Conservation (phyloP, 129 eudicot species). For the Artemisia tridentata region DNA sequence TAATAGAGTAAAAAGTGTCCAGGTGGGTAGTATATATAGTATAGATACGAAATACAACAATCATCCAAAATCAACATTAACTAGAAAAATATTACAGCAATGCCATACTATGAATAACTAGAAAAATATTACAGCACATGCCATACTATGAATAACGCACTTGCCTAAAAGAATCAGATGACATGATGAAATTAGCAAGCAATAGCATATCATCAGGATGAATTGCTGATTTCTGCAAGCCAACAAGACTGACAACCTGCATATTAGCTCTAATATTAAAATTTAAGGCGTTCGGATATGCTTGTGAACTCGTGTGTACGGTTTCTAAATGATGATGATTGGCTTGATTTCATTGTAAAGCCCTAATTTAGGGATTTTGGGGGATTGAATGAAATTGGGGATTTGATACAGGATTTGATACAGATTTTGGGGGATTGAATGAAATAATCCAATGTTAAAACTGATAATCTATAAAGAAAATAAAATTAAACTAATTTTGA, state of each 20-base stretch:
- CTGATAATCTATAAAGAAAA: too few species aligned
- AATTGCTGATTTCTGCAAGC: constrained; percentile 90
- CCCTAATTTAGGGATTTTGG: too few species aligned
- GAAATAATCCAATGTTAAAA: too few species aligned
- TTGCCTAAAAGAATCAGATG: constrained; percentile 96
- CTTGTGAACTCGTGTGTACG: too few species aligned
- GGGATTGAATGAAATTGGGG: too few species aligned
- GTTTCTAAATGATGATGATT: too few species aligned
- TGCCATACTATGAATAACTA: too few species aligned
- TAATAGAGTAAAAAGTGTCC: neutral
- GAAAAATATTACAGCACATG: neutral
- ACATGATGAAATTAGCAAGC: constrained; percentile 87
- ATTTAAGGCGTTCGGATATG: too few species aligned
- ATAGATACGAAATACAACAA: neutral
- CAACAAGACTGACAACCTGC: constrained; percentile 96
- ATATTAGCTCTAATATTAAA: constrained; percentile 31
- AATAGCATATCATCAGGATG: constrained; percentile 96
- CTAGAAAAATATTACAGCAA: neutral
- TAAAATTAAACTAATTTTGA: too few species aligned
- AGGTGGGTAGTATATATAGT: constrained; percentile 6
- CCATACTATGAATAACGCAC: constrained; percentile 16
- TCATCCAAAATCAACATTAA: neutral
- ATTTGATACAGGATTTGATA: too few species aligned
- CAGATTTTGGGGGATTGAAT: too few species aligned
- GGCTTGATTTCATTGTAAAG: too few species aligned